Base-by-base conservation (phyloP, 345 rosid species). In the Lumnitzera racemosa region DNA sequence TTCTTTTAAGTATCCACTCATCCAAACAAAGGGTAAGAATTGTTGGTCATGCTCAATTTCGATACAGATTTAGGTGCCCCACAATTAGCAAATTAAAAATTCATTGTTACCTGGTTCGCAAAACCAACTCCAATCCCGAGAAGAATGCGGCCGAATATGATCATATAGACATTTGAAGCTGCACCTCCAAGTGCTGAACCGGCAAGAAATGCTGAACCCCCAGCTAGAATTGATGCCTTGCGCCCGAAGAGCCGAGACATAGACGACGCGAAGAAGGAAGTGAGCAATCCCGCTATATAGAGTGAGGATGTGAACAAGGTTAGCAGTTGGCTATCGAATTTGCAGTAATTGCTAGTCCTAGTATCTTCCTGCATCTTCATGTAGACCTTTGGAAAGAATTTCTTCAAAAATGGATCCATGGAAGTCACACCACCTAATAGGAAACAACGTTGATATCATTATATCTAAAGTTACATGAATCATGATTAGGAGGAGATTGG, bases 231-330 rank as follows among this genome's bases (percentile, higher is more conserved):
- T 1, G 90, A 83, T 11, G 84, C 76, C 65, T 81, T 87, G 67
- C 91, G 84, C 16, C 94, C 96, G 25, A 70, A 79, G 13, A 66
- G 55, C 65, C 79, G 72, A 9, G 90, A 85, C 57, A 88, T 67
- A 0, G 67, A 68, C 0, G 90, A 85, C 49, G 97, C 96, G 0
- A 83, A 68, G 65, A 85, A 73, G 58, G 84, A 68, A 69, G 90
- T 75, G 1, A 85, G 47, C 53, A 90, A 82, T 54, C 90, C 92
- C 0, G 92, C 83, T 3, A 87, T 51, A 54, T 83, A 87, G 5
- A 90, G 92, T 16, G 92, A 90, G 29, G 92, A 87, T 2, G 92
- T 87, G 73, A 90, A 90, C 27, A 80, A 73, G 20, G 96, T 90
- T 29, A 90, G 56, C 13, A 90, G 67, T 58, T 85, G 78, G 78